phyloP scores from a whole-genome alignment of 2,329 filamentous ascomycete species.

The Aspergillus oerlinghausenensis region DNA sequence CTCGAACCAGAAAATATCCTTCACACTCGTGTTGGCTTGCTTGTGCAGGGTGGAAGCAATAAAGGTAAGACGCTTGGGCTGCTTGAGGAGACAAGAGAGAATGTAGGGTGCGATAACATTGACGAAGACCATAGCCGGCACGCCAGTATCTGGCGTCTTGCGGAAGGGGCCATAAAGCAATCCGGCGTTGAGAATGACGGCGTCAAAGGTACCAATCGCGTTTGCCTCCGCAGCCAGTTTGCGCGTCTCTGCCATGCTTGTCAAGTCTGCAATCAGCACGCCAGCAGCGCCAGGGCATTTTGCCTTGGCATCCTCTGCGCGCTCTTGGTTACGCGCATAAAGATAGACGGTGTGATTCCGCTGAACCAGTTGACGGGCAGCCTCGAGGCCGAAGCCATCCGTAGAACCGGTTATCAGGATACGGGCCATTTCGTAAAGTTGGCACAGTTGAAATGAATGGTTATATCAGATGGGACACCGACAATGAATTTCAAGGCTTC shows the following conservation, averaged over 20 bases:
- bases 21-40: slow-evolving; percentile 39
- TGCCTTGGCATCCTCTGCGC: slow-evolving; percentile 46
- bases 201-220: slow-evolving; percentile 49
- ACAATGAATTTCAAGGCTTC: too few species aligned
- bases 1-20: slow-evolving; percentile 38
- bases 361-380: slow-evolving; percentile 46
- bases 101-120: slow-evolving; percentile 56
- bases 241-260: slow-evolving; percentile 47
- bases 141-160: slow-evolving; percentile 39
- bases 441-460: background rate
- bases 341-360: slow-evolving; percentile 52
- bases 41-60: slow-evolving; percentile 49
- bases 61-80: slow-evolving; percentile 49
- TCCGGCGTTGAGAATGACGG: slow-evolving; percentile 55
- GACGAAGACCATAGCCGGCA: slow-evolving; percentile 48
- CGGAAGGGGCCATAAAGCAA: slow-evolving; percentile 39
- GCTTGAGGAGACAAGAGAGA: slow-evolving; percentile 46
- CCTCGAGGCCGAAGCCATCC: slow-evolving; percentile 51
- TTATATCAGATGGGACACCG: too few species aligned
- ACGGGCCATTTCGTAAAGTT: slow-evolving; percentile 34
- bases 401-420: slow-evolving; percentile 54
- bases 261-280: slow-evolving; percentile 51
- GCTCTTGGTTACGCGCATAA: slow-evolving; percentile 52
- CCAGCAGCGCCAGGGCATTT: slow-evolving; percentile 48
- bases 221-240: slow-evolving; percentile 49